Base-by-base conservation (phyloP, 1,284 basidiomycete species). In the Phylloboletellus chloephorus region DNA sequence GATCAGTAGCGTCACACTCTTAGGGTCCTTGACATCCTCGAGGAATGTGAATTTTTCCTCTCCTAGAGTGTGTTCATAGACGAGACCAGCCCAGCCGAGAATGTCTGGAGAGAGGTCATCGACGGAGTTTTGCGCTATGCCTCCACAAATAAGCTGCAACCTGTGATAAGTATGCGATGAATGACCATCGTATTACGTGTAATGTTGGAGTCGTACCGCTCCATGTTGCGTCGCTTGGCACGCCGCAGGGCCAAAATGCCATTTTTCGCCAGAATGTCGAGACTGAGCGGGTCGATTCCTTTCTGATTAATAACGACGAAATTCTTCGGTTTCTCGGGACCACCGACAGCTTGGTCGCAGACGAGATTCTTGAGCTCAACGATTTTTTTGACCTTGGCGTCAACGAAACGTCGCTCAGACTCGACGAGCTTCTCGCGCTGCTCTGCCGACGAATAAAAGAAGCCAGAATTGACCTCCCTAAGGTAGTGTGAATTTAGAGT, bases 221-320 rank as follows among this genome's bases (percentile, higher is more conserved):
- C 95, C 95, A 94, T 96, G 62, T 95, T 97, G 56, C 96, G 81
- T 62, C 96, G 75, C 75, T 99, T 99, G 20, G 96, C 96, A 46
- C 96, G 75, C 52, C 96, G 79, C 41, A 99, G 74, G 24, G 93
- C 96, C 39, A 98, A 69, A 53, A 99, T 98, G 20, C 92, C 93
- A 65, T 95, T 89, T 76, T 98, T 98, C 36, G 91, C 94, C 23
- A 99, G 72, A 37, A 98, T 85, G 66, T 99, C 96, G 44, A 99
- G 76, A 58, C 88, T 92, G 64, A 99, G 81, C 7, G 96, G 96
- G 66, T 99, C 96, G 52, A 99, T 99, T 55, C 96, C 96, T 69
- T 99, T 99, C 68, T 99, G 96, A 66, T 98, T 99, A 70, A 99
- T 87, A 46, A 98, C 70, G 42, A 98, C 95, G 64, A 99, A 98